Percentiles rank a stretch among this genome's conserved stretches.
Evolutionary conservation across 192 early-diverging fungal species (phyloP).

Genomic region (Diversispora eburnea): DNA sequence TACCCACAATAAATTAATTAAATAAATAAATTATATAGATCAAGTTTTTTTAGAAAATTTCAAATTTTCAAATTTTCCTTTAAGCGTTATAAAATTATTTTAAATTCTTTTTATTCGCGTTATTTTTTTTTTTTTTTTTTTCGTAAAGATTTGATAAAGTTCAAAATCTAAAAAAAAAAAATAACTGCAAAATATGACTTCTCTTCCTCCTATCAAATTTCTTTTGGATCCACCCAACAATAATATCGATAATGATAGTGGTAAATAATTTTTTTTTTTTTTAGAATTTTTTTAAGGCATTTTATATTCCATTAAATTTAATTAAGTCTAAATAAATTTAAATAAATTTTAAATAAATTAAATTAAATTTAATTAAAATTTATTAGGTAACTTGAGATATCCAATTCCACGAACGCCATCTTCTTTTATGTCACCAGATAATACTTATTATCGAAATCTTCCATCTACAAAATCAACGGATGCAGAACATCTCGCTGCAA

Average conservation of each 20-base stretch:
- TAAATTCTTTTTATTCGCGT: no score
- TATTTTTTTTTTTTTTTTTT: no score
- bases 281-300: not conserved
- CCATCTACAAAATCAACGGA: slow-evolving; percentile 1
- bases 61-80: no score
- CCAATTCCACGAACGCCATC: not conserved
- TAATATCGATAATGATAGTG: not conserved
- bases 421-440: not conserved
- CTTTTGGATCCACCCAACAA: slow-evolving; percentile 2
- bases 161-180: no score
- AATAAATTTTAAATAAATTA: not conserved
- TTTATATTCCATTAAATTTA: not conserved
- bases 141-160: no score
- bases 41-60: no score
- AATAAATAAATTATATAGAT: no score
- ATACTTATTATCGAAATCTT: not conserved
- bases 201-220: slow-evolving; percentile 8
- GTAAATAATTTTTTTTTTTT: not conserved
- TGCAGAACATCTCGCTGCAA: slow-evolving; percentile 7
- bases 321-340: not conserved
- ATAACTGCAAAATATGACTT: slow-evolving; percentile 1
- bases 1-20: no score
- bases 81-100: no score
- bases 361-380: not conserved
- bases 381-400: not conserved